Evolutionary conservation across 2,329 filamentous ascomycete genomes (phyloP), one percentile per base, ranked within the genome.

Genomic region (Aspergillus viridinutans): DNA sequence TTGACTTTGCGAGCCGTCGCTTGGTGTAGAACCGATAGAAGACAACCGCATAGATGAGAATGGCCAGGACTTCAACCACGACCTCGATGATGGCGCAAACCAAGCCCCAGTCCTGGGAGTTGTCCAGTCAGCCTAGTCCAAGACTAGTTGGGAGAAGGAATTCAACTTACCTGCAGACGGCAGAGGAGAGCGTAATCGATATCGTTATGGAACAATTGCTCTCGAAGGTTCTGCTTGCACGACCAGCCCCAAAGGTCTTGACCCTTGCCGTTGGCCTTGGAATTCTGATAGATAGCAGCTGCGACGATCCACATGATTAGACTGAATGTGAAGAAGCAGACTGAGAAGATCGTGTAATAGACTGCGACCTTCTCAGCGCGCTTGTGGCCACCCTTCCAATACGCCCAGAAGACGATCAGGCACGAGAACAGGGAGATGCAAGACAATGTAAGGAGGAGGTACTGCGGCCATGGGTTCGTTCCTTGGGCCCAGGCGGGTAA

Each of bases 21-120:
- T 97, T 99, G 64, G 90, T 92, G 85, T 92, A 96, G 83, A 96
- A 95, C 67, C 94, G 90, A 83, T 96, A 97, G 81, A 97, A 97
- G 73, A 97, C 87, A 71, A 97, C 84, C 69, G 85, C 91, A 82
- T 99, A 99, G 69, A 99, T 90, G 54, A 86, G 81, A 73, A 99
- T 96, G 71, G 90, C 91, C 70, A 97, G 88, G 64, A 90, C 84
- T 72, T 97, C 94, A 67, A 99, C 83, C 60, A 97, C 90, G 64
- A 99, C 83, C 76, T 99, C 94, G 73, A 99, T 97, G 72, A 99
- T 89, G 77, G 92, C 92, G 83, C 94, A 99, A 72, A 99, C 89
- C 61, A 99, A 83, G 43, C 89, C 84, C 94, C 94, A 99, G 78
- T 96, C 94, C 85, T 97, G 78, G 20, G 52, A 21, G 4, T 10